These are phyloP conservation scores for Rutstroemia sp. DNA, from an alignment of 2,329 filamentous ascomycete genomes.

Conservation along the genomic window DNA sequence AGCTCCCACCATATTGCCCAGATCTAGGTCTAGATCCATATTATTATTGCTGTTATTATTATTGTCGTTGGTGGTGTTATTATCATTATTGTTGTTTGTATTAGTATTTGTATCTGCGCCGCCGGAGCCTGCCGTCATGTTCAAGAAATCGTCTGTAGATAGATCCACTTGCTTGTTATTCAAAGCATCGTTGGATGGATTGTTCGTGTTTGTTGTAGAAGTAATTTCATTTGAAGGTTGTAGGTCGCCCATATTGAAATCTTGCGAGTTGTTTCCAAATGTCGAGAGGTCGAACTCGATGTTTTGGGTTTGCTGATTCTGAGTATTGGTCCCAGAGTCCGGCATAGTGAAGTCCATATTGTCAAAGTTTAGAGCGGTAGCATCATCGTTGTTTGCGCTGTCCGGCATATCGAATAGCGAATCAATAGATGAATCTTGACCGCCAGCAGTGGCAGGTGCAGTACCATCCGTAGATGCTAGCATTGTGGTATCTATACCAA, in stretches of 20 bases:
- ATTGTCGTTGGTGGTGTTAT: constrained; percentile 5
- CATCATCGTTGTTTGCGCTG: constrained; percentile 12
- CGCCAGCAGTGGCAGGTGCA: constrained; percentile 13
- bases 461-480: constrained; percentile 6
- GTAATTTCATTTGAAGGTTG: constrained; percentile 15
- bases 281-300: constrained; percentile 27
- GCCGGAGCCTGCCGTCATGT: background rate
- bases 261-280: constrained; percentile 30
- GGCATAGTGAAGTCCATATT: constrained; percentile 24
- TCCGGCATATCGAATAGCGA: constrained; percentile 25
- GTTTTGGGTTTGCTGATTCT: constrained; percentile 19
- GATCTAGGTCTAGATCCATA: constrained; percentile 45
- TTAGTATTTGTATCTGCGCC: background rate
- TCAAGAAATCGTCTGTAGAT: constrained; percentile 18
- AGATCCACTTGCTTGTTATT: constrained; percentile 13
- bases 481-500: constrained; percentile 22
- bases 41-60: constrained; percentile 13
- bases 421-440: constrained; percentile 23
- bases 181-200: background rate
- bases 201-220: constrained; percentile 11
- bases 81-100: constrained; percentile 6
- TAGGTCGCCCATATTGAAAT: constrained; percentile 33
- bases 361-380: constrained; percentile 22
- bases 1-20: constrained; percentile 38
- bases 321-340: constrained; percentile 12